Evolutionary conservation across 2,329 filamentous ascomycete genomes (phyloP).

Genomic region (Colletotrichum salicis): DNA sequence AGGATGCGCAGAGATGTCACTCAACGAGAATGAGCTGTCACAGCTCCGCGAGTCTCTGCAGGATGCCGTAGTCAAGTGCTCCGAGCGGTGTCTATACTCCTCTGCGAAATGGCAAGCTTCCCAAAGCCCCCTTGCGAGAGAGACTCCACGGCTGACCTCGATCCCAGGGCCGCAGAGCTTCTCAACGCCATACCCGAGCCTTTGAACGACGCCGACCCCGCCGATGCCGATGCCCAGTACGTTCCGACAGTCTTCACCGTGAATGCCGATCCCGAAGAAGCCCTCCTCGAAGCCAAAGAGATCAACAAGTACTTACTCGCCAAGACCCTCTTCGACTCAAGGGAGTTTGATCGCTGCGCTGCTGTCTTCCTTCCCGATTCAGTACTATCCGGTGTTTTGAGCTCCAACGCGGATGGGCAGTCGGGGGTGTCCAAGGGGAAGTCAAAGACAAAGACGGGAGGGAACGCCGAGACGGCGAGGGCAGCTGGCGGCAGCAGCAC

Average conservation of each 20-base stretch:
- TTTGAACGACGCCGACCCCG: conserved; percentile 64
- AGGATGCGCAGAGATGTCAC: conserved; percentile 55
- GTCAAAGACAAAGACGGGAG: conserved; percentile 64
- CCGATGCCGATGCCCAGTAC: conserved; percentile 49
- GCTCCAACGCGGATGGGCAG: conserved; percentile 55
- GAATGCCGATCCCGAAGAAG: conserved; percentile 77
- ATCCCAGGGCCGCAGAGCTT: conserved; percentile 87
- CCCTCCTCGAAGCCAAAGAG: conserved; percentile 80
- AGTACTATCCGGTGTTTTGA: conserved; percentile 74
- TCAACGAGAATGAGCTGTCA: conserved; percentile 65
- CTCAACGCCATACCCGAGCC: conserved; percentile 81
- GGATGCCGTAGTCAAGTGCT: conserved; percentile 88
- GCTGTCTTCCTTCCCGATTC: conserved; percentile 87
- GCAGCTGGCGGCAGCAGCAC: conserved; percentile 36
- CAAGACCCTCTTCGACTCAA: conserved; percentile 94
- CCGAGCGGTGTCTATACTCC: conserved; percentile 93
- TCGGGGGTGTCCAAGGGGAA: conserved; percentile 66
- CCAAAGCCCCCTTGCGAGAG: background rate
- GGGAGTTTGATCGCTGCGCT: conserved; percentile 93
- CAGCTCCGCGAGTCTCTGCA: conserved; percentile 81
- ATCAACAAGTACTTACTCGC: conserved; percentile 87
- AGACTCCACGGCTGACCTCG: conserved; percentile 29
- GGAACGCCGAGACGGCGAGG: conserved; percentile 37
- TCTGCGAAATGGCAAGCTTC: conserved; percentile 87
- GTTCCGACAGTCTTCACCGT: conserved; percentile 60